Evolutionary conservation across 2,329 filamentous ascomycete genomes (phyloP), one percentile per base, ranked within the genome.

Genomic region (Paracoccidioides brasiliensis): DNA sequence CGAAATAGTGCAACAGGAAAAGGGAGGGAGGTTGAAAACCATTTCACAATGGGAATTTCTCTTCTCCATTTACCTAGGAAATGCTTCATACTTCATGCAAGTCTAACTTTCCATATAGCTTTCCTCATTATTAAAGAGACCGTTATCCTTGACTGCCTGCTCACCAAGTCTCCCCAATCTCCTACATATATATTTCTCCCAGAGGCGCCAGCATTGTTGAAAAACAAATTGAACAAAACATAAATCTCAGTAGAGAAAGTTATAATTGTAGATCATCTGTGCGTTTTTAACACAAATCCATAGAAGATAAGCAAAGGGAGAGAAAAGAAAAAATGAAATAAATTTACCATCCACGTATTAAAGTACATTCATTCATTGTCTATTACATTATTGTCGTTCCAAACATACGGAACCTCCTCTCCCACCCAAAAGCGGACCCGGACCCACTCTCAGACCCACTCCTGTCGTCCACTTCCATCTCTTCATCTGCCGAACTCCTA

Each of bases 351-450:
- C 35, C 12, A 42, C 32, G 12, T n/a, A 6, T 5, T 5, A 32
- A 32, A 14, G n/a, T n/a, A n/a, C n/a, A 43, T n/a, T n/a, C n/a
- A n/a, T n/a, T n/a, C n/a, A n/a, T 37, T 43, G 45, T 9, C 12
- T n/a, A 32, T 48, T 41, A 55, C 9, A 48, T 22, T 45, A 88
- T 84, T 51, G 73, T 80, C 4, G 84, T 86, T 14, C 80, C 81
- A 64, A 84, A 86, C 54, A 90, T 65, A 5, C 77, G 76, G 69
- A 83, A 88, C 59, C 80, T 70, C 55, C 81, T 77, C 64, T 83
- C 72, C 82, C 84, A 88, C 35, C 77, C 69, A 46, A 72, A 75
- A 60, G 74, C 14, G 37, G 54, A 54, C 15, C 55, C 55, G 41
- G 22, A 22, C 22, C 22, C 22, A 22, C 22, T 22, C 22, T 22